Evolutionary conservation across 1,284 basidiomycete species (phyloP).

Genomic region (Anthracocystis walkeri): DNA sequence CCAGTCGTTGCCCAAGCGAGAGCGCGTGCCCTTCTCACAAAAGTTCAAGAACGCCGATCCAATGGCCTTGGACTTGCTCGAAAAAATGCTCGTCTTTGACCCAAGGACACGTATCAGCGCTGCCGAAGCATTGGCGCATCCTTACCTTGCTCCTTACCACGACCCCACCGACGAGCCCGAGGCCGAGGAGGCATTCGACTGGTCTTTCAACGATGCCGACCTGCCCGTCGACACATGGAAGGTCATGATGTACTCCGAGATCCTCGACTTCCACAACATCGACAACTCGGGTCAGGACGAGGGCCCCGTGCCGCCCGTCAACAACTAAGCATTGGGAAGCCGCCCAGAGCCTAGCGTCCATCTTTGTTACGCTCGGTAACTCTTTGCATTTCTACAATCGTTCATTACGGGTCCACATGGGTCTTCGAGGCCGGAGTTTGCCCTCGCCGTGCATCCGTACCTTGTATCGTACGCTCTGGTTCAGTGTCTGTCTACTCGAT

Average conservation of each 20-base stretch:
- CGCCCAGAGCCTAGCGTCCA: slow-evolving; percentile 1
- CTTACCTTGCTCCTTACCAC: slow-evolving; percentile 97
- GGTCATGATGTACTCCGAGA: slow-evolving; percentile 76
- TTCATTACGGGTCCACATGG: not conserved
- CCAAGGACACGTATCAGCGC: slow-evolving; percentile 96
- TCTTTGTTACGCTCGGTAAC: slow-evolving; percentile 2
- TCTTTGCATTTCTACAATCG: not conserved
- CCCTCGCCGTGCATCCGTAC: not conserved
- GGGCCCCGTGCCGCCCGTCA: slow-evolving; percentile 54
- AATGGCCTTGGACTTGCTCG: slow-evolving; percentile 93
- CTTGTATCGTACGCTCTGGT: not conserved
- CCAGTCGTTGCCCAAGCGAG: slow-evolving; percentile 93
- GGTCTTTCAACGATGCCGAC: slow-evolving; percentile 99
- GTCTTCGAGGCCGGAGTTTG: not conserved
- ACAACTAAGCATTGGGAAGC: slow-evolving; percentile 16
- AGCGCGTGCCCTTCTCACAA: slow-evolving; percentile 92
- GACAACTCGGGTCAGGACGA: slow-evolving; percentile 61
- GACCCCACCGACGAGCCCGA: slow-evolving; percentile 98
- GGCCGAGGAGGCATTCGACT: slow-evolving; percentile 94
- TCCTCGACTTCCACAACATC: slow-evolving; percentile 71
- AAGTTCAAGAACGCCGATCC: slow-evolving; percentile 92
- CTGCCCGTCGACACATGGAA: slow-evolving; percentile 99
- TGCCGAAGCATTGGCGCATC: slow-evolving; percentile 87
- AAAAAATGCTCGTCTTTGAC: slow-evolving; percentile 99
- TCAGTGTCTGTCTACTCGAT: not conserved